These are phyloP conservation scores for Helotiales sp. DNA, from an alignment of 2,329 filamentous ascomycete species.

Conservation along the genomic window DNA sequence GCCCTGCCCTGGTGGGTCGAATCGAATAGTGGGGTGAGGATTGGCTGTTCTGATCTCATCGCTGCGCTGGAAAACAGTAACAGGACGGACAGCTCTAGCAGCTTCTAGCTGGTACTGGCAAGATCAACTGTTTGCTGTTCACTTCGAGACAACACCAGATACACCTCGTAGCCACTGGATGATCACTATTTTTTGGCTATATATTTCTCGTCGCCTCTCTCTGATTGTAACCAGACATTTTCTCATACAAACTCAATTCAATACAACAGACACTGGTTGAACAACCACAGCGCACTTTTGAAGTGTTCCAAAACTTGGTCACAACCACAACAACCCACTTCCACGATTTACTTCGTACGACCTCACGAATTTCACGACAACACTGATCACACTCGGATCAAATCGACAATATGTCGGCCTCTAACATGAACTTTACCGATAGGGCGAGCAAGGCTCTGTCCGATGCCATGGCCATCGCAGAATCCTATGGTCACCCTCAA, in stretches of 20 bases:
- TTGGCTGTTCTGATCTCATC: too few species aligned
- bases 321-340: not conserved
- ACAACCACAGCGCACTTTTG: not conserved
- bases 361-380: conserved; percentile 2
- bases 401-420: conserved; percentile 61
- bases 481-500: conserved; percentile 90
- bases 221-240: not conserved
- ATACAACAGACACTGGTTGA: conserved; percentile 1
- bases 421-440: conserved; percentile 91
- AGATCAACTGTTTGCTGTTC: not conserved
- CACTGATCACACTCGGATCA: conserved; percentile 36
- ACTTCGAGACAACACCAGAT: conserved; percentile 21
- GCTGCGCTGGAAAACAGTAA: not conserved
- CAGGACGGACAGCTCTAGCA: conserved; percentile 20
- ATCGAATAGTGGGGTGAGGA: not conserved
- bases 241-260: not conserved
- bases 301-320: not conserved
- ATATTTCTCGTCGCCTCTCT: conserved; percentile 1
- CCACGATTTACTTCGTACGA: conserved; percentile 18
- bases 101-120: conserved; percentile 14
- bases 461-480: conserved; percentile 85
- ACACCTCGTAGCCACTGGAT: conserved; percentile 14
- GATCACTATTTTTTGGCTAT: not conserved
- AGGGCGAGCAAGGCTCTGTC: conserved; percentile 86
- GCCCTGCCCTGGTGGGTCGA: not conserved